phyloP scores from a whole-genome alignment of 345 rosid species.

The Acer negundo region DNA sequence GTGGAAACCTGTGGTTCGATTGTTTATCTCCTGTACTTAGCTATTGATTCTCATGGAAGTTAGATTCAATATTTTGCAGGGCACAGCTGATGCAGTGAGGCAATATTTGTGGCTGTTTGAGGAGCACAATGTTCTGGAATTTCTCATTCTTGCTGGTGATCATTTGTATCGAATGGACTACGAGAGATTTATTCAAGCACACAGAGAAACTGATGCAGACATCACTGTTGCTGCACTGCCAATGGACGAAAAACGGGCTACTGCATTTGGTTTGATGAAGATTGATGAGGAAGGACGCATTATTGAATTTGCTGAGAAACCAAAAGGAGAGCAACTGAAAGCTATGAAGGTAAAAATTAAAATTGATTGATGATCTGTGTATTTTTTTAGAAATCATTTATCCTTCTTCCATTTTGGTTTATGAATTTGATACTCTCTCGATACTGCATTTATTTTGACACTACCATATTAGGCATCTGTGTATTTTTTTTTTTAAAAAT shows the following conservation, averaged over 20 bases:
- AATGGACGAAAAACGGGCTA: constrained; percentile 90
- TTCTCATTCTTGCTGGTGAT: constrained; percentile 92
- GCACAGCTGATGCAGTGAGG: constrained; percentile 97
- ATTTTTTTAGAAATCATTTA: background rate
- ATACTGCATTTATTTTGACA: constrained; percentile 62
- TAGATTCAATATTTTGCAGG: constrained; percentile 41
- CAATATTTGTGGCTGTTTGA: constrained; percentile 96
- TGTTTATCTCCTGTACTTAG: background rate
- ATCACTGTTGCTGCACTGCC: constrained; percentile 98
- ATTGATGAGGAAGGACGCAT: constrained; percentile 97
- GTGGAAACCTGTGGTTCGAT: background rate
- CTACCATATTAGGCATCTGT: constrained; percentile 69
- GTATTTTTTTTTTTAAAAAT: background rate
- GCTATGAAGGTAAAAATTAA: constrained; percentile 73
- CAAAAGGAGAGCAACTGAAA: constrained; percentile 89
- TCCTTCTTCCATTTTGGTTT: background rate
- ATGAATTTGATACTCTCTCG: background rate
- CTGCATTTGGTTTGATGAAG: constrained; percentile 96
- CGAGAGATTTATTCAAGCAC: constrained; percentile 94
- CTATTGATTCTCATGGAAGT: background rate
- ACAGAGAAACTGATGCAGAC: constrained; percentile 95
- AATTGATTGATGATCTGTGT: background rate
- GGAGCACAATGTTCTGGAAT: constrained; percentile 96
- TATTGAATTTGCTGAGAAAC: constrained; percentile 91
- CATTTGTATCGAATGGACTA: constrained; percentile 98